Evolutionary conservation across 23 red algal genomes (phyloP).

Genomic region (Agarophyton chilense): DNA sequence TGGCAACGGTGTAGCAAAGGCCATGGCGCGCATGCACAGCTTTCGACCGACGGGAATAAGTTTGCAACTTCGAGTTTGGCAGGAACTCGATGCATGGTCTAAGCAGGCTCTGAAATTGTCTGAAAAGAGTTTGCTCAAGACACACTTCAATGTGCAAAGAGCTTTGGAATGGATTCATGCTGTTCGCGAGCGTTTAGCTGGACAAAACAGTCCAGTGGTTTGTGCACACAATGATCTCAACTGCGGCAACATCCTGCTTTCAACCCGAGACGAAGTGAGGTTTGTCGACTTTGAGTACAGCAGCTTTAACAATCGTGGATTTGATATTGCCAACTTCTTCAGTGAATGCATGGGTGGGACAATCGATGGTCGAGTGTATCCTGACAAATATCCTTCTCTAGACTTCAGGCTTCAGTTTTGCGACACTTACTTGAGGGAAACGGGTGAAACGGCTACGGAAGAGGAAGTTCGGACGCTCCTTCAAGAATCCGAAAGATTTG

Average conservation of each 20-base stretch:
- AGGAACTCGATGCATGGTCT: slow-evolving; percentile 31
- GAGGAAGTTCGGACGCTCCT: slow-evolving; percentile 18
- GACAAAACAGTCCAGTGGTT: slow-evolving; percentile 37
- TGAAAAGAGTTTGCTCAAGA: neutral
- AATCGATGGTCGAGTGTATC: slow-evolving; percentile 30
- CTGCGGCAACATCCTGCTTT: slow-evolving; percentile 65
- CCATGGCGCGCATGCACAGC: slow-evolving; percentile 60
- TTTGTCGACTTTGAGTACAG: slow-evolving; percentile 81
- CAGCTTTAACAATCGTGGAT: slow-evolving; percentile 64
- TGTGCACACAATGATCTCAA: slow-evolving; percentile 67
- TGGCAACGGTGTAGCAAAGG: slow-evolving; percentile 38
- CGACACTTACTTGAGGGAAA: slow-evolving; percentile 33
- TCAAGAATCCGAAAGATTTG: slow-evolving; percentile 20
- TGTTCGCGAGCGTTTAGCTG: neutral
- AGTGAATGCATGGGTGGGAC: slow-evolving; percentile 71
- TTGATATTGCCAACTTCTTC: slow-evolving; percentile 83
- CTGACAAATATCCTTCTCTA: slow-evolving; percentile 37
- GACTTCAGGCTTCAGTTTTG: slow-evolving; percentile 45
- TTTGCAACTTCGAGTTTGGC: slow-evolving; percentile 17
- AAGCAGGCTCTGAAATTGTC: neutral
- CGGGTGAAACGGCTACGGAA: neutral
- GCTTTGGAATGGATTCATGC: slow-evolving; percentile 5
- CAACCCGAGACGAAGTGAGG: slow-evolving; percentile 1
- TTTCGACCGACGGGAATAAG: slow-evolving; percentile 34
- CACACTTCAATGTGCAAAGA: neutral